Conservation (phyloP, 306 rosid species). For the Senna siamea region DNA sequence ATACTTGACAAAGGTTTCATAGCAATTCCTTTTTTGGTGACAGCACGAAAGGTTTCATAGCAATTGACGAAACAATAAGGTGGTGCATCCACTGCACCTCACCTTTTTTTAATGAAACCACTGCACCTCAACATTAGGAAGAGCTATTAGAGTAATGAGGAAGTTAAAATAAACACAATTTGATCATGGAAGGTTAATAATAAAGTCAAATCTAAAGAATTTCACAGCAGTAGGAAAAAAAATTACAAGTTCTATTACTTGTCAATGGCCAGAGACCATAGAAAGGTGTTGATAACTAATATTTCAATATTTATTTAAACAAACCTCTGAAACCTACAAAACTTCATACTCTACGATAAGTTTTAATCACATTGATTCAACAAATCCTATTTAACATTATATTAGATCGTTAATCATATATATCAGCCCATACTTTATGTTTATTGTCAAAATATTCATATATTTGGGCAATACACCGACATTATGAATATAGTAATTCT, state of each 20-base stretch:
- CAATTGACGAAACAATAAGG: neutral
- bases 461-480: conserved; percentile 1
- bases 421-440: neutral
- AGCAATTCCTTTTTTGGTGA: too few species aligned
- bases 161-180: neutral
- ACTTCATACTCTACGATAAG: neutral
- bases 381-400: neutral
- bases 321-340: neutral
- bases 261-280: neutral
- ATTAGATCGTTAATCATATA: neutral
- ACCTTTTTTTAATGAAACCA: neutral
- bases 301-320: neutral
- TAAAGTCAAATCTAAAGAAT: neutral
- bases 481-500: conserved; percentile 6
- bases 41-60: neutral
- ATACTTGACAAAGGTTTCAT: neutral
- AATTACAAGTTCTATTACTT: neutral
- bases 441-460: conserved; percentile 4
- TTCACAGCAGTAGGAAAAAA: neutral
- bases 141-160: neutral
- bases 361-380: neutral
- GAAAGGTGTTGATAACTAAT: neutral
- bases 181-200: neutral
- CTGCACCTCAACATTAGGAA: neutral
- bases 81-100: neutral